A percentile compares a stretch with the other conserved stretches of the same genome.
These are phyloP conservation scores for Jaminaea rosea DNA, from an alignment of 1,284 basidiomycete species.

Conservation along the genomic window DNA sequence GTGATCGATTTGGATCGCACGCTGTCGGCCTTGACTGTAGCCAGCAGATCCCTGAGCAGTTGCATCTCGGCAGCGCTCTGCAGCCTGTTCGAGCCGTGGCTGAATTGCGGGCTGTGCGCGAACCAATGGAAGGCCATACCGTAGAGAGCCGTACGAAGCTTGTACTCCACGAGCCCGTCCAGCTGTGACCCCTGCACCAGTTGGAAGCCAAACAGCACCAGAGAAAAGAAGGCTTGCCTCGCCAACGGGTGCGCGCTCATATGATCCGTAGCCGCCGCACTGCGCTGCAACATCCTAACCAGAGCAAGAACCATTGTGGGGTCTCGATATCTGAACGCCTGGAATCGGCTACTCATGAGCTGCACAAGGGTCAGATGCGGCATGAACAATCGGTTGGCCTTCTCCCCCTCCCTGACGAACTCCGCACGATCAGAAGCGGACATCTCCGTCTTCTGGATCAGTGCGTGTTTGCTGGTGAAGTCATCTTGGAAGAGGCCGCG, in stretches of 20 bases:
- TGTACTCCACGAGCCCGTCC: slow-evolving; percentile 72
- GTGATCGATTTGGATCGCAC: slow-evolving; percentile 52
- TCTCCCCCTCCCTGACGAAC: slow-evolving; percentile 64
- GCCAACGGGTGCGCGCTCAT: slow-evolving; percentile 80
- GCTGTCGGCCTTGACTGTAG: slow-evolving; percentile 64
- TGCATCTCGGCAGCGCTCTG: slow-evolving; percentile 83
- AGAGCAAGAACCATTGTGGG: slow-evolving; percentile 76
- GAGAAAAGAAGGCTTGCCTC: slow-evolving; percentile 76
- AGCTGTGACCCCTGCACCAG: slow-evolving; percentile 76
- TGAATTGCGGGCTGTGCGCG: slow-evolving; percentile 57
- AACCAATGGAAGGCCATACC: slow-evolving; percentile 83
- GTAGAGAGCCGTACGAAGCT: slow-evolving; percentile 69
- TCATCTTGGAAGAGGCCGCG: slow-evolving; percentile 49
- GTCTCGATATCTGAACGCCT: slow-evolving; percentile 81
- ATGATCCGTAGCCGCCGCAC: slow-evolving; percentile 20
- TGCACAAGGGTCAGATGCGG: slow-evolving; percentile 79
- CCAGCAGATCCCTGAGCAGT: slow-evolving; percentile 72
- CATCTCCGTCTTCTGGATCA: slow-evolving; percentile 76
- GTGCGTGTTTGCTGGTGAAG: slow-evolving; percentile 64
- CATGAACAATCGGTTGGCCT: slow-evolving; percentile 59
- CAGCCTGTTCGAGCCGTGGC: slow-evolving; percentile 80
- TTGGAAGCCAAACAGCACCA: slow-evolving; percentile 87
- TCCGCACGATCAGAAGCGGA: slow-evolving; percentile 78
- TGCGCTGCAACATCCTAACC: slow-evolving; percentile 68
- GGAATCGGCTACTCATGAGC: slow-evolving; percentile 83